Conservation (phyloP, 2,329 filamentous ascomycete genomes). For the Fusarium graminum region DNA sequence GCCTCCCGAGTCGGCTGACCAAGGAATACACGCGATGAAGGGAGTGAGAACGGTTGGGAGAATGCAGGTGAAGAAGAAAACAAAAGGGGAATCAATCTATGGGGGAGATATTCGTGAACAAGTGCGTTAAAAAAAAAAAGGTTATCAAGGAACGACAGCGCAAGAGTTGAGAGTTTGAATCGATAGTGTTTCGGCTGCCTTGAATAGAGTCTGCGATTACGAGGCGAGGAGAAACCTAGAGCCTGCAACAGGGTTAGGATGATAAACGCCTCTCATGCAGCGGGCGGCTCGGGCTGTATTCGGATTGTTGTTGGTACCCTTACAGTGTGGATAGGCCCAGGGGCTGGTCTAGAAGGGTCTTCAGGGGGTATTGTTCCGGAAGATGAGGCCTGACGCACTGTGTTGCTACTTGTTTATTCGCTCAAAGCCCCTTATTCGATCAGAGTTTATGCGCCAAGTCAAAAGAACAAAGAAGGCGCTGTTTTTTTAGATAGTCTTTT, state of each 20-base stretch:
- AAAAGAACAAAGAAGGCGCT: neutral
- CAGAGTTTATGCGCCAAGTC: constrained; percentile 1
- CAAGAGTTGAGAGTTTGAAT: constrained; percentile 16
- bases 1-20: constrained; percentile 42
- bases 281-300: constrained; percentile 17
- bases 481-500: neutral
- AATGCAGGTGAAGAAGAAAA: neutral
- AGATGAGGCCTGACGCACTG: constrained; percentile 27
- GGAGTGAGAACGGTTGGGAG: neutral
- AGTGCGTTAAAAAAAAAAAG: constrained; percentile 27
- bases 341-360: constrained; percentile 14
- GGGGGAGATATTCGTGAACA: constrained; percentile 9
- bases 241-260: constrained; percentile 8
- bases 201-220: constrained; percentile 31
- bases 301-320: constrained; percentile 23
- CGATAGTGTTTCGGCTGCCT: constrained; percentile 30
- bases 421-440: constrained; percentile 15
- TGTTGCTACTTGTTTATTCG: constrained; percentile 2
- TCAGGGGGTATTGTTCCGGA: constrained; percentile 2
- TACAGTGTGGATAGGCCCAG: constrained; percentile 29
- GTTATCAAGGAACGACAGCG: constrained; percentile 42
- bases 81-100: constrained; percentile 32
- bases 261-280: constrained; percentile 19
- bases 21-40: constrained; percentile 27
- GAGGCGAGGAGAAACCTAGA: constrained; percentile 37